Conservation (phyloP, 2,329 filamentous ascomycete species). For the Macrophomina tecta region DNA sequence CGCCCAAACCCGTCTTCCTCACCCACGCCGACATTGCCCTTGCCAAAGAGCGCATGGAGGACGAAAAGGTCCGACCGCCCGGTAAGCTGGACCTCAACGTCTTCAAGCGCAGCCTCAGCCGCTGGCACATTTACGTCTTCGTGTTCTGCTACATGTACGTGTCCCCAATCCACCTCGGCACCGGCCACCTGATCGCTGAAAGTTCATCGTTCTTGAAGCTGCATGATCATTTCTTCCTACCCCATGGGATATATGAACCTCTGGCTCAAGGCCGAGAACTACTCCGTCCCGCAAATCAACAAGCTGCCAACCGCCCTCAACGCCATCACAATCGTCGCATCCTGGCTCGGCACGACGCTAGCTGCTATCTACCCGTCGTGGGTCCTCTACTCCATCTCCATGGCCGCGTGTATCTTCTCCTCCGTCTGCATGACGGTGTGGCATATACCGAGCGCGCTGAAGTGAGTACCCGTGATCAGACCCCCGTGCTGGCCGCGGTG, state of each 20-base stretch:
- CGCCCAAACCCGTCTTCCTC: slow-evolving; percentile 58
- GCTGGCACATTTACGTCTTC: slow-evolving; percentile 62
- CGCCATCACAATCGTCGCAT: slow-evolving; percentile 56
- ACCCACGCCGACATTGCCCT: slow-evolving; percentile 43
- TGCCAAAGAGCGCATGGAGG: slow-evolving; percentile 39
- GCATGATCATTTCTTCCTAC: slow-evolving; percentile 45
- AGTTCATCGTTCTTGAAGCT: slow-evolving; percentile 35
- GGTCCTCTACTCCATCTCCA: slow-evolving; percentile 54
- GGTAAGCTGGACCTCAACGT: slow-evolving; percentile 52
- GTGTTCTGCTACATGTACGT: slow-evolving; percentile 57
- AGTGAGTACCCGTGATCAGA: slow-evolving; percentile 39
- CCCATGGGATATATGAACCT: slow-evolving; percentile 58
- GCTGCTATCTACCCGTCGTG: slow-evolving; percentile 59
- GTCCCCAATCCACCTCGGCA: slow-evolving; percentile 16
- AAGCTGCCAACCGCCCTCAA: slow-evolving; percentile 57
- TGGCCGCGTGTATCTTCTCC: slow-evolving; percentile 50
- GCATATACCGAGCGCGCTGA: slow-evolving; percentile 57
- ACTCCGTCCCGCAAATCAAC: slow-evolving; percentile 57
- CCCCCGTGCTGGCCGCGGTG: no score
- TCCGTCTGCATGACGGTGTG: slow-evolving; percentile 56
- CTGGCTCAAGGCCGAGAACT: slow-evolving; percentile 58
- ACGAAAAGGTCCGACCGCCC: slow-evolving; percentile 44
- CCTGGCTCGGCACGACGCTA: slow-evolving; percentile 57
- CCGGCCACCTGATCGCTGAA: not conserved
- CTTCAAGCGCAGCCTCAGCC: slow-evolving; percentile 52